Evolutionary conservation across 2,329 filamentous ascomycete genomes (phyloP), one percentile per base, ranked within the genome.

Genomic region (Ophiostoma novo-ulmi): DNA sequence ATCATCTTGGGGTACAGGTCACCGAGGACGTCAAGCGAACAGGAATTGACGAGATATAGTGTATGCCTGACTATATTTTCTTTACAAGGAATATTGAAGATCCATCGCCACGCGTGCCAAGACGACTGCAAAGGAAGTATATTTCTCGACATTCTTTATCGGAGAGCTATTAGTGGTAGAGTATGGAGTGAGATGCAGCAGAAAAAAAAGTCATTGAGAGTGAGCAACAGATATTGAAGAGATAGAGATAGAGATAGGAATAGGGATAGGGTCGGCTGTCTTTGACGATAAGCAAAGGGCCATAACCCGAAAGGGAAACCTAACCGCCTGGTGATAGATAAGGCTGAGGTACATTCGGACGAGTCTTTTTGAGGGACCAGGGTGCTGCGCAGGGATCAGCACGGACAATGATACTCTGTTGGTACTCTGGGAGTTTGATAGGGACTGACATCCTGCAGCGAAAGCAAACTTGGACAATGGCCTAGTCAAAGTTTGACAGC

Each of bases 251-350:
- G 65, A 68, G 38, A 68, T 22, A 35, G 36, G 22, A 38, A 41
- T 64, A 38, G 13, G 35, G 61, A n/a, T 17, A 35, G 35, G 14
- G 17, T 7, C 35, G 61, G 31, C 14, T 4, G 22, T 26, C 13
- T 6, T 68, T 26, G 66, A n/a, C 44, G 66, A 68, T 68, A 68
- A 68, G 66, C 22, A 68, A 31, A 52, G 61, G 31, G 17, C 61
- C 17, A 64, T 68, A n/a, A n/a, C 67, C 67, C 67, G 41, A 68
- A 68, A 68, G 26, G 67, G 67, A 55, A 68, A 68, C 35, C 26
- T 68, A 68, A 13, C 17, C 67, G 67, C 67, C 44, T n/a, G 26
- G 11, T 31, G 22, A 48, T 67, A 44, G 65, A 67, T 67, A 67
- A 67, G 65, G 36, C 63, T 66, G 65, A 48, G 39, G n/a, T 31